Conservation (phyloP, 305 asterid species). For the Fraxinus velutina region DNA sequence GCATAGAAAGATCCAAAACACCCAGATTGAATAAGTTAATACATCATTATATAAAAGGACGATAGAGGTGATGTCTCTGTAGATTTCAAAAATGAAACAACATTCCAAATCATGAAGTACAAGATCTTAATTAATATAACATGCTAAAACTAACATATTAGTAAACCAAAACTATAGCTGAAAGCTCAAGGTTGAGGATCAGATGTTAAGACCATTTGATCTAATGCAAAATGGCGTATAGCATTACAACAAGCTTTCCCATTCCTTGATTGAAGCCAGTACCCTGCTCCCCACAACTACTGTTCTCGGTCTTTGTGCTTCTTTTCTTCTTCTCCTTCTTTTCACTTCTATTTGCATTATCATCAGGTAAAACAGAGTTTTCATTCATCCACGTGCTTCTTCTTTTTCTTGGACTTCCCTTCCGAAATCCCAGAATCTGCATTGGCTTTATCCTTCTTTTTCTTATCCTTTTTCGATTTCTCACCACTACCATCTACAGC, state of each 20-base stretch:
- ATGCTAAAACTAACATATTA: not conserved
- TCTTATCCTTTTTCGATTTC: slow-evolving; percentile 40
- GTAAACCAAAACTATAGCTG: not conserved
- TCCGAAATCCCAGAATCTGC: slow-evolving; percentile 31
- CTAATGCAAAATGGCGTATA: not conserved
- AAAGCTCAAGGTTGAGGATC: not conserved
- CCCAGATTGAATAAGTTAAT: not conserved
- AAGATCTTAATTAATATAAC: not conserved
- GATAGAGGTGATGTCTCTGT: not conserved
- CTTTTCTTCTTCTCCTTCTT: slow-evolving; percentile 30
- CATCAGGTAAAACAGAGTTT: not conserved
- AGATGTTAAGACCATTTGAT: not conserved
- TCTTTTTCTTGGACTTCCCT: slow-evolving; percentile 56
- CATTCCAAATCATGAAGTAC: slow-evolving; percentile 4
- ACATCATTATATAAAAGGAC: not conserved
- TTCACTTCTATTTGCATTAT: slow-evolving; percentile 28
- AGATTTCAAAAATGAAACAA: not conserved
- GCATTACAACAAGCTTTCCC: not conserved
- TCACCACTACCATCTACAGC: slow-evolving; percentile 9
- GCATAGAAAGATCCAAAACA: not conserved
- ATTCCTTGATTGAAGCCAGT: slow-evolving; percentile 3
- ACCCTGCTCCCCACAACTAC: not conserved
- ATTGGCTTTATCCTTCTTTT: slow-evolving; percentile 39
- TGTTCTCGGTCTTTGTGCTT: slow-evolving; percentile 24
- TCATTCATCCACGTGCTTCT: slow-evolving; percentile 51